phyloP scores from a whole-genome alignment of 2,329 filamentous ascomycete species.

The Colletotrichum sp. region DNA sequence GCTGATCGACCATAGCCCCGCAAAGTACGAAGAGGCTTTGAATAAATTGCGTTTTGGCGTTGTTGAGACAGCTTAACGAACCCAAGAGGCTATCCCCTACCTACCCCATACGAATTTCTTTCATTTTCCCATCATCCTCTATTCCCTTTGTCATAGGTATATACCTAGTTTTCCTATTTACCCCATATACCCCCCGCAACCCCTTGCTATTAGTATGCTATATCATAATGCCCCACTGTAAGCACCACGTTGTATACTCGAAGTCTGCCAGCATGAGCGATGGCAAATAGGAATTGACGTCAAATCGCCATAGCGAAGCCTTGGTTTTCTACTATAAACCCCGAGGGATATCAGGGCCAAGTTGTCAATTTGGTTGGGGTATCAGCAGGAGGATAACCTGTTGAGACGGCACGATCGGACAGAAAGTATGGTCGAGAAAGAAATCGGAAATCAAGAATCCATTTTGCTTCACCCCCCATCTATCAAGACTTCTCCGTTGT shows the following conservation, averaged over 20 bases:
- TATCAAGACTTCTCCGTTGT: constrained; percentile 41
- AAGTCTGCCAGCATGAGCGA: neutral
- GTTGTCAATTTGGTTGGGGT: neutral
- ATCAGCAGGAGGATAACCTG: neutral
- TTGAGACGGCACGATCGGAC: neutral
- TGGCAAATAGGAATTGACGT: neutral
- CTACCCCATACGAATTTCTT: neutral
- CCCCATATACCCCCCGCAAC: constrained; percentile 7
- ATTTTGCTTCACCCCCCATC: neutral
- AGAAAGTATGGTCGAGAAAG: neutral
- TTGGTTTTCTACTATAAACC: neutral
- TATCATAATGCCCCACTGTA: neutral
- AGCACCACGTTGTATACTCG: neutral
- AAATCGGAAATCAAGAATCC: neutral
- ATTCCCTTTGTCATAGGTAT: constrained; percentile 1
- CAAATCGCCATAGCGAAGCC: no score
- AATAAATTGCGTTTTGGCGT: constrained; percentile 61
- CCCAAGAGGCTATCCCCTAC: neutral
- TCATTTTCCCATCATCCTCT: neutral
- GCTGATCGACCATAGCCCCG: constrained; percentile 78
- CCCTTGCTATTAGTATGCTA: neutral
- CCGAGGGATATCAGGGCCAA: neutral
- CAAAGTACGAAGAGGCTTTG: constrained; percentile 73
- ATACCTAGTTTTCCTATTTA: neutral
- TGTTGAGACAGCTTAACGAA: constrained; percentile 27